Evolutionary conservation across 257 asterid species (phyloP).

Genomic region (Scutellaria barbata): DNA sequence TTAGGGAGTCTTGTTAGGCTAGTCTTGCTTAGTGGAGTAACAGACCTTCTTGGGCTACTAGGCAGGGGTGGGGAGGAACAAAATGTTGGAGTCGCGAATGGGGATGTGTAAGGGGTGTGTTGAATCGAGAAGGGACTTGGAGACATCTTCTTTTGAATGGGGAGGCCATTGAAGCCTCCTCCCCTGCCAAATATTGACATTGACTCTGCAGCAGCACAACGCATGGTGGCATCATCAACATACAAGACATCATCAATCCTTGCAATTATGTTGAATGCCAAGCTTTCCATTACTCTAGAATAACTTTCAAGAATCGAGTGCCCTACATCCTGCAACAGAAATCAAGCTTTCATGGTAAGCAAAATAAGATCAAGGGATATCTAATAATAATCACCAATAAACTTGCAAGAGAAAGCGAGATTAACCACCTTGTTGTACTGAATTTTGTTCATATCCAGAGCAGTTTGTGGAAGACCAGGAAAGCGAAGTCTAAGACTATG

Average conservation of each 20-base stretch:
- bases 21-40: slow-evolving; percentile 56
- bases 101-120: slow-evolving; percentile 90
- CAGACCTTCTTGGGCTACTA: slow-evolving; percentile 67
- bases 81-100: slow-evolving; percentile 89
- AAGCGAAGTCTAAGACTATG: slow-evolving; percentile 74
- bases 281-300: slow-evolving; percentile 98
- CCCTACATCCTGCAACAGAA: slow-evolving; percentile 85
- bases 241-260: slow-evolving; percentile 87
- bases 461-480: slow-evolving; percentile 97
- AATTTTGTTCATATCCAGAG: slow-evolving; percentile 93
- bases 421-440: slow-evolving; percentile 84
- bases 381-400: neutral
- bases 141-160: slow-evolving; percentile 87
- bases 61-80: slow-evolving; percentile 77
- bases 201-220: slow-evolving; percentile 68
- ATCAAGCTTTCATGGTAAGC: neutral
- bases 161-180: slow-evolving; percentile 84
- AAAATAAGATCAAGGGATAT: neutral
- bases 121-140: slow-evolving; percentile 96
- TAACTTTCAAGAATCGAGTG: slow-evolving; percentile 97
- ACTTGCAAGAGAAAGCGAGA: neutral
- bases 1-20: slow-evolving; percentile 38
- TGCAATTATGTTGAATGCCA: slow-evolving; percentile 94
- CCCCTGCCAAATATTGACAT: slow-evolving; percentile 70
- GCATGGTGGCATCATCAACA: slow-evolving; percentile 83